phyloP scores from a whole-genome alignment of 805 yeast genomes.

The Teunomyces stri region DNA sequence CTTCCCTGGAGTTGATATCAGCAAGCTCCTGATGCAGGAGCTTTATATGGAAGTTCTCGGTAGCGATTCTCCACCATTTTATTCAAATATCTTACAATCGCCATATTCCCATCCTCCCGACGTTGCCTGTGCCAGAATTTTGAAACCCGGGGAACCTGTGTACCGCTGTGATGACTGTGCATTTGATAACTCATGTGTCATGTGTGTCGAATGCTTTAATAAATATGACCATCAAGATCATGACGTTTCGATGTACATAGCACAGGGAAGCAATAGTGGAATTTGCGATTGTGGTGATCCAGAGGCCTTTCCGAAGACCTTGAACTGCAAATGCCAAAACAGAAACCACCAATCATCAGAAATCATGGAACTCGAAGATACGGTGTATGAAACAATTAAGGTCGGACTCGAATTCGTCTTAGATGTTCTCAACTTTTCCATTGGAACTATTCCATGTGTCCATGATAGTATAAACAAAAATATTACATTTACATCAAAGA shows the following conservation, averaged over 20 bases:
- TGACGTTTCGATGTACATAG: constrained; percentile 52
- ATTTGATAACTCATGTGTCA: constrained; percentile 72
- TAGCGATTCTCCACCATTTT: background rate
- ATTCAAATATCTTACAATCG: background rate
- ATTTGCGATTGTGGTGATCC: constrained; percentile 75
- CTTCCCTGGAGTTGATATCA: constrained; percentile 9
- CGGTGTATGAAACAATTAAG: constrained; percentile 28
- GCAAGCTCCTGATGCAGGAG: background rate
- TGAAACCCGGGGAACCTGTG: constrained; percentile 60
- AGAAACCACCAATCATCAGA: background rate
- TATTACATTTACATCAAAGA: constrained; percentile 20
- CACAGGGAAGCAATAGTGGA: constrained; percentile 50
- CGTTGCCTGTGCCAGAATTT: constrained; percentile 67
- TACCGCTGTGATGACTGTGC: constrained; percentile 78
- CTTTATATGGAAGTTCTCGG: background rate
- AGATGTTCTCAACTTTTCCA: constrained; percentile 39
- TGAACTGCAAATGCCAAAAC: constrained; percentile 49
- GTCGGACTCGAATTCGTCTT: constrained; percentile 41
- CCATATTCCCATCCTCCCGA: constrained; percentile 47
- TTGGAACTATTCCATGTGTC: constrained; percentile 40
- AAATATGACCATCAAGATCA: constrained; percentile 66
- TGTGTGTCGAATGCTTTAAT: constrained; percentile 73
- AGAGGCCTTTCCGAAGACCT: constrained; percentile 52
- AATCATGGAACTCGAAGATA: constrained; percentile 8
- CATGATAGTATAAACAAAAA: constrained; percentile 27